These are phyloP conservation scores for Lithocarpus polystachyus DNA, from an alignment of 306 rosid species.

Conservation along the genomic window DNA sequence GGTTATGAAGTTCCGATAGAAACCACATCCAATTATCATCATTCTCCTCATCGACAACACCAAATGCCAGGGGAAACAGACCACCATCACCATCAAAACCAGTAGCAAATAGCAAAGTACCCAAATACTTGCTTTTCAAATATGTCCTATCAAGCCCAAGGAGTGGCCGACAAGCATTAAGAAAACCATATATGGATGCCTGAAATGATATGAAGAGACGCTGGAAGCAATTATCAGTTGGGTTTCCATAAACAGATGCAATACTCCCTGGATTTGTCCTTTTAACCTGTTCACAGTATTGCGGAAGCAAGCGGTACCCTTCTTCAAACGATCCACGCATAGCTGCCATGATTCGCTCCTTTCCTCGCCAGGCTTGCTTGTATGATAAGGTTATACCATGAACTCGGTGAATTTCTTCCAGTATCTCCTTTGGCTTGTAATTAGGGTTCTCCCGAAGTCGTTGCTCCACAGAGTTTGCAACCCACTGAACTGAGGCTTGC, in stretches of 20 bases:
- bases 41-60: conserved; percentile 85
- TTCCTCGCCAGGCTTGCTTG: conserved; percentile 95
- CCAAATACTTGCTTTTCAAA: conserved; percentile 77
- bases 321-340: conserved; percentile 95
- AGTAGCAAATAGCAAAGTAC: conserved; percentile 74
- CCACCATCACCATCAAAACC: conserved; percentile 84
- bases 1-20: conserved; percentile 75
- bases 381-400: conserved; percentile 87
- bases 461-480: conserved; percentile 80
- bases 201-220: conserved; percentile 82
- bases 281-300: conserved; percentile 78
- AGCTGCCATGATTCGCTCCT: conserved; percentile 92
- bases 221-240: conserved; percentile 66
- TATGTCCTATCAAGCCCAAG: conserved; percentile 79
- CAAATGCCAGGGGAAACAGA: conserved; percentile 83
- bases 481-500: conserved; percentile 95
- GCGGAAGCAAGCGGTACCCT: conserved; percentile 85
- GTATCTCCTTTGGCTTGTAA: conserved; percentile 85
- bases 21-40: conserved; percentile 95
- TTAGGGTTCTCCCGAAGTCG: conserved; percentile 76
- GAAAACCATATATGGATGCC: conserved; percentile 81
- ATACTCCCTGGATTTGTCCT: conserved; percentile 80
- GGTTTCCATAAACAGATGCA: conserved; percentile 72
- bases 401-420: conserved; percentile 83
- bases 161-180: conserved; percentile 82